Evolutionary conservation across 805 yeast species (phyloP), one percentile per base, ranked within the genome.

Genomic region (Jamesozyma jinghongensis): DNA sequence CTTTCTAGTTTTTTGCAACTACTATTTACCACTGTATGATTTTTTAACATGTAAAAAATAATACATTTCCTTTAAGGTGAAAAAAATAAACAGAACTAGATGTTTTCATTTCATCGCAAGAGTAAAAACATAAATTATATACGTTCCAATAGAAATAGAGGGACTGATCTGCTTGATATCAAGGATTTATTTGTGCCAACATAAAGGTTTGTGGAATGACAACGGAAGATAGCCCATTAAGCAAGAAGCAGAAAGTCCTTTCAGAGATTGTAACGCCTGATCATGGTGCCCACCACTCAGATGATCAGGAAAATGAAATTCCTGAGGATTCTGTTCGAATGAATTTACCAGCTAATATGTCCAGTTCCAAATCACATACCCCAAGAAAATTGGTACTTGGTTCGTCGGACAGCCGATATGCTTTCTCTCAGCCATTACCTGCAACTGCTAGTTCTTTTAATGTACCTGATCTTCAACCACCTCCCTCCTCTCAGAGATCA

Each of bases 401-500:
- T 1, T 47, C 56, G 8, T 40, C 47, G 6, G 59, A 56, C 6
- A 40, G 48, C 26, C 37, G 47, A 27, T 51, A 46, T 42, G 52
- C 54, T 32, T 34, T 43, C 16, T 50, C 51, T 11, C 65, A 61
- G 28, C 48, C 61, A 1, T 45, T 47, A 11, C 36, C 47, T 19
- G 43, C 58, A 8, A 25, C n/a, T 14, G 11, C 39, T 5, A 33
- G 17, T 5, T 46, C 60, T 6, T 40, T 52, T 16, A 57, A 55
- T 32, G 54, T 50, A 1, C 60, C 61, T 12, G 44, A 42, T 29
- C 45, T 56, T 26, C 61, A 59, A 22, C 65, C 67, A 3, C 65
- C 66, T 14, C 39, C 42, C 8, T 56, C 56, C 26, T 53, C 63
- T 10, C 54, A 65, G 1, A 57, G 63, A 38, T 56, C 60, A 34